Conservation (phyloP, 306 rosid species). For the Trifolium dubium region DNA sequence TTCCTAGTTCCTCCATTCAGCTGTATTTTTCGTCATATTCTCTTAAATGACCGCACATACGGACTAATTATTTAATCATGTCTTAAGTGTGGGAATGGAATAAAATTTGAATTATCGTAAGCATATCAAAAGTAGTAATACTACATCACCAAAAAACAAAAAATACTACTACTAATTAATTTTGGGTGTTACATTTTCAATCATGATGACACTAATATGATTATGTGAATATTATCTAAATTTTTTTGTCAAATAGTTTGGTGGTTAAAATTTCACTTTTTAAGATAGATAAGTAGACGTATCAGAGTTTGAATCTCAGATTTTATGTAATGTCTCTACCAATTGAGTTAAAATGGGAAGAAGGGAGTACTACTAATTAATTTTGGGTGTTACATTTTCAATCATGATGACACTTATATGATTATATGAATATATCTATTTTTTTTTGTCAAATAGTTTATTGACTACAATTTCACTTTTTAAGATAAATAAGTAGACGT, state of each 20-base stretch:
- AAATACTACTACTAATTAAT: not conserved
- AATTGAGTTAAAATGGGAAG: no score
- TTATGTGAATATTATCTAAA: not conserved
- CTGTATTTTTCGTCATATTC: slow-evolving; percentile 13
- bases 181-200: not conserved
- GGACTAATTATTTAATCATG: slow-evolving; percentile 28
- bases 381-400: not conserved
- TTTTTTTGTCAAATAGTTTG: no score
- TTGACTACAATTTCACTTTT: no score
- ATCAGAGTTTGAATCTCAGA: no score
- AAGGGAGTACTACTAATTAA: no score
- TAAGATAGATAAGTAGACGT: no score
- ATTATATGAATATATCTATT: no score
- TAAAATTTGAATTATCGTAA: slow-evolving; percentile 7
- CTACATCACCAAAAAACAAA: not conserved
- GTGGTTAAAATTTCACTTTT: no score
- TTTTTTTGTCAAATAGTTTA: no score
- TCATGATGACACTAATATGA: not conserved
- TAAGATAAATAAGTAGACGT: no score
- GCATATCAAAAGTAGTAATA: slow-evolving; percentile 16
- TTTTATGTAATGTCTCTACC: no score
- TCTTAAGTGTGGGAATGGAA: not conserved
- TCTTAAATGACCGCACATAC: slow-evolving; percentile 19
- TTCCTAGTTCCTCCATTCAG: not conserved
- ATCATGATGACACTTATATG: not conserved